Evolutionary conservation across 139 green algal species (phyloP).

Genomic region (Tetratostichococcus sp.): DNA sequence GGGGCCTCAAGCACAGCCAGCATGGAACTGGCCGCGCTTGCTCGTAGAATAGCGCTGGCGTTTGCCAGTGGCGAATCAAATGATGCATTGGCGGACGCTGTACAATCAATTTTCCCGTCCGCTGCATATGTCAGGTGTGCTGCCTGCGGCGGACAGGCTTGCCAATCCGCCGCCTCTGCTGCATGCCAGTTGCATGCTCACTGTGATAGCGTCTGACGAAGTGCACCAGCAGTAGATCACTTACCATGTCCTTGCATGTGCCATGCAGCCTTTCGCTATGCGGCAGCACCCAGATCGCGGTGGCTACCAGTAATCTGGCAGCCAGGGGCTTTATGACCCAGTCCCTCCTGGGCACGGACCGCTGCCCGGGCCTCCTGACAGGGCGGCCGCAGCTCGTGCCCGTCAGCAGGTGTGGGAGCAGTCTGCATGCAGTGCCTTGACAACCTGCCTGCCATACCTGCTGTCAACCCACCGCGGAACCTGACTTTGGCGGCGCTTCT

Average conservation of each 20-base stretch:
- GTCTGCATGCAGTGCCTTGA: neutral
- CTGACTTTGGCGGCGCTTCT: too few relatives aligned
- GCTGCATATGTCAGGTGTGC: neutral
- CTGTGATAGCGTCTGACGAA: too few relatives aligned
- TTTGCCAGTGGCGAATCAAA: neutral
- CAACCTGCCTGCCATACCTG: neutral
- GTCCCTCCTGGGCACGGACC: neutral
- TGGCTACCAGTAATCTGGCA: neutral
- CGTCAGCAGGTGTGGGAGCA: neutral
- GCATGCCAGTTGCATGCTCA: too few relatives aligned
- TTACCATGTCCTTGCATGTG: too few relatives aligned
- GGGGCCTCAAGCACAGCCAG: too few relatives aligned
- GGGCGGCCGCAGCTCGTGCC: neutral
- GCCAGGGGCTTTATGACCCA: neutral
- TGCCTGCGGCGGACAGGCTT: too few relatives aligned
- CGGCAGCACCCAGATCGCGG: neutral
- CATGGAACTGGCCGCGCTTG: neutral
- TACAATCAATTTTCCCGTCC: neutral
- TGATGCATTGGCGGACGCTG: neutral
- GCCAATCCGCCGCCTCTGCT: neutral
- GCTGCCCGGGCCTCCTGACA: neutral
- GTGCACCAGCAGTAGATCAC: too few relatives aligned
- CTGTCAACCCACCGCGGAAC: too few relatives aligned
- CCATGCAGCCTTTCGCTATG: neutral
- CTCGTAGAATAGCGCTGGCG: neutral